Evolutionary conservation across 805 yeast genomes (phyloP), one percentile per base, ranked within the genome.

Genomic region (Saturnispora silvae): DNA sequence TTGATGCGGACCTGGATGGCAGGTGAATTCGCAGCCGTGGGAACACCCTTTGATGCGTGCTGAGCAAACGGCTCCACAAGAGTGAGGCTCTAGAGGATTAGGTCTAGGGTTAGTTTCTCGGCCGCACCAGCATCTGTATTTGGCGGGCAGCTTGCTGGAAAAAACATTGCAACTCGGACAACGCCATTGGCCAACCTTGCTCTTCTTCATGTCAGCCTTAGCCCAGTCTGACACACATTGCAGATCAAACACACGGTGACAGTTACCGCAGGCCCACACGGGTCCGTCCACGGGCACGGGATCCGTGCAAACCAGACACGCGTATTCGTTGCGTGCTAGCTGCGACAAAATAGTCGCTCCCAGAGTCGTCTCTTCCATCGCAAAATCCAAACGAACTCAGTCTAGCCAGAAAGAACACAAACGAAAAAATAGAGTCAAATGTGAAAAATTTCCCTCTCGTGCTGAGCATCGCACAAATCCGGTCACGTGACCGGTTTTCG

Each of bases 1-100:
- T 1, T 84, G 75, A 56, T 87, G 96, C 1, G 86, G 81, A 0
- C 95, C 96, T 2, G 95, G 89, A 54, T 86, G 96, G 53, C 96
- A 86, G 13, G 69, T 67, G 4, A 75, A 59, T 1, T 81, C 58
- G 51, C 96, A 86, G 3, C 75, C 71, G 53, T 86, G 96, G 2
- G 76, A 67, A 53, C 96, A 81, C 27, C 64, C 60, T n/a, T 20
- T 36, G 24, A 25, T 34, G 30, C 30, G 4, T n/a, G 34, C 34
- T 35, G 70, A 68, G 61, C 96, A 86, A 1, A 83, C 67, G 52
- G 81, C 86, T 2, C 95, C 95, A 65, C 96, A 87, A 34, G 92
- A 78, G 46, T 86, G 92, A 0, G 96, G 95, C 34, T 67, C 60
- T 35, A 77, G 56, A 15, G 65, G 57, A 48, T 78, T 75, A 1